phyloP scores from a whole-genome alignment of 805 yeast species.

The Ogataea parapolymorpha region DNA sequence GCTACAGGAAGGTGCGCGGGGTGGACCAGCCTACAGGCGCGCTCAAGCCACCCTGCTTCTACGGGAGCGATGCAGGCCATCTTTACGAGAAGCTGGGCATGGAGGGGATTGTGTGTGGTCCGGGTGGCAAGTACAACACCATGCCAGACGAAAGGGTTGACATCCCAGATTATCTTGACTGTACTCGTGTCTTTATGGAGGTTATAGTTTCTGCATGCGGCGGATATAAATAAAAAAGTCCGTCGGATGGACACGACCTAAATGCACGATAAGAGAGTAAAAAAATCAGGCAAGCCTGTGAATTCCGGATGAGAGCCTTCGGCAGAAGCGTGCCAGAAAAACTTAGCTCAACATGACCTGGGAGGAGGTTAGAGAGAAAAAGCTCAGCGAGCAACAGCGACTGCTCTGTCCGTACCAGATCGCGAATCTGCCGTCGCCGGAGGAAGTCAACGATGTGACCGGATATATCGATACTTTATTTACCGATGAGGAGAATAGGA shows the following conservation, averaged over 20 bases:
- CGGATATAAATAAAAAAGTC: slow-evolving; percentile 14
- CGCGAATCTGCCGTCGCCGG: slow-evolving; percentile 2
- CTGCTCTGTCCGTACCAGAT: neutral
- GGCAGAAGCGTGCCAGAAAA: neutral
- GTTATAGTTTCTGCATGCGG: slow-evolving; percentile 24
- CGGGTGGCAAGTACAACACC: slow-evolving; percentile 27
- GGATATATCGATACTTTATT: slow-evolving; percentile 28
- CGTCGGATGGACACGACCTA: neutral
- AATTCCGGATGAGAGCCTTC: slow-evolving; percentile 3
- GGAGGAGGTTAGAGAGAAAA: slow-evolving; percentile 6
- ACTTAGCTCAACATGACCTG: slow-evolving; percentile 4
- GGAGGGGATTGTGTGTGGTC: slow-evolving; percentile 28
- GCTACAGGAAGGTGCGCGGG: slow-evolving; percentile 18
- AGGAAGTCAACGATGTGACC: slow-evolving; percentile 7
- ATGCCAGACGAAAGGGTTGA: slow-evolving; percentile 28
- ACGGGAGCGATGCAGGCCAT: slow-evolving; percentile 28
- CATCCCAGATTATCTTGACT: slow-evolving; percentile 23
- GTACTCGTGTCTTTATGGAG: slow-evolving; percentile 23
- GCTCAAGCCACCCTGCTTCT: slow-evolving; percentile 26
- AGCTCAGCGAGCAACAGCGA: neutral
- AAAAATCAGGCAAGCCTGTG: slow-evolving; percentile 1
- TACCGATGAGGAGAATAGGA: slow-evolving; percentile 35
- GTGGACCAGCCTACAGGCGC: slow-evolving; percentile 26
- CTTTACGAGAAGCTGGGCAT: slow-evolving; percentile 23
- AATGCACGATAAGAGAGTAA: neutral